Evolutionary conservation across 352 stramenopile genomes (phyloP).

Genomic region (Globisporangium lucens): DNA sequence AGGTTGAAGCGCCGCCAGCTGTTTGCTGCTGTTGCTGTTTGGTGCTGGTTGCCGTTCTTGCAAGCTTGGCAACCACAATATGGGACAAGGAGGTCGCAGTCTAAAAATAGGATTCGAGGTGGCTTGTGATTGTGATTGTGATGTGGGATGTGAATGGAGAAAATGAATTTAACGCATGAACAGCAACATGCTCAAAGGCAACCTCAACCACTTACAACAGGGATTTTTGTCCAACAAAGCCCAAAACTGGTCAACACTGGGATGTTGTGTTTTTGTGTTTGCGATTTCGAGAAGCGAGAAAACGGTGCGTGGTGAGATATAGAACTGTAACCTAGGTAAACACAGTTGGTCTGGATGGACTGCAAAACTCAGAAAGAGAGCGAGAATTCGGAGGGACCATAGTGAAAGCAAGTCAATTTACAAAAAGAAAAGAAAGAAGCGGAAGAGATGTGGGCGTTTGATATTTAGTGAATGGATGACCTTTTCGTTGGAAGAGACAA

Average conservation of each 20-base stretch:
- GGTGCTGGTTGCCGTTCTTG: no score
- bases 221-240: no score
- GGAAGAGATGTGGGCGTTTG: neutral
- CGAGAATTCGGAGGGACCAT: neutral
- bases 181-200: no score
- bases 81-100: neutral
- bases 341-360: neutral
- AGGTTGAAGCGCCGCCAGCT: neutral
- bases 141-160: neutral
- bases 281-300: neutral
- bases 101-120: neutral
- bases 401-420: neutral
- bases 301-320: neutral
- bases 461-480: neutral
- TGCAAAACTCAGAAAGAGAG: neutral
- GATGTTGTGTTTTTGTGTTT: neutral
- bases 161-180: neutral
- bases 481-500: neutral
- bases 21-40: neutral
- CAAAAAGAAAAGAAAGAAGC: neutral
- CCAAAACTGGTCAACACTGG: no score
- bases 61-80: neutral
- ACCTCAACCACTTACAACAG: no score
- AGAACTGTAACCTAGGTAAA: neutral
- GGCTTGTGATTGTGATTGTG: neutral